Conservation (phyloP, 2,329 filamentous ascomycete genomes). For the Pseudogymnoascus destructans region DNA sequence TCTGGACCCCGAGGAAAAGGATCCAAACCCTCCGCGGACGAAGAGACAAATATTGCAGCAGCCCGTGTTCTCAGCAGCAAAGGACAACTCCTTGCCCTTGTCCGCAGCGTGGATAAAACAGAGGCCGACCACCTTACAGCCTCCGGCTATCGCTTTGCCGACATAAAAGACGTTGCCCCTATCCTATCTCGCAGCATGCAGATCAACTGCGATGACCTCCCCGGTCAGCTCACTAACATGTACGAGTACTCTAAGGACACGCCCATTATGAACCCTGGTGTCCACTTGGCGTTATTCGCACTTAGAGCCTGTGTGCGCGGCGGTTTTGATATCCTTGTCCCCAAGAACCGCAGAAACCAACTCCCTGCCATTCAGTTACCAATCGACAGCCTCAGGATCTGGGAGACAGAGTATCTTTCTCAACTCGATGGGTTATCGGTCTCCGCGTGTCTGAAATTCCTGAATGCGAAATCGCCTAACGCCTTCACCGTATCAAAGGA, state of each 20-base stretch:
- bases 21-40: conserved; percentile 23
- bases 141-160: conserved; percentile 66
- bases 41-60: conserved; percentile 28
- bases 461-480: conserved; percentile 29
- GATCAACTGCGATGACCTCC: conserved; percentile 50
- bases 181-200: conserved; percentile 63
- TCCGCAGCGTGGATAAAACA: conserved; percentile 45
- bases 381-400: conserved; percentile 37
- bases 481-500: conserved; percentile 27
- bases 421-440: conserved; percentile 36
- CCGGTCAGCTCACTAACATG: conserved; percentile 49
- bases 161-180: conserved; percentile 51
- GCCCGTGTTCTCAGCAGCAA: conserved; percentile 45
- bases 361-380: conserved; percentile 47
- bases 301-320: conserved; percentile 33
- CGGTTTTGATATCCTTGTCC: conserved; percentile 24
- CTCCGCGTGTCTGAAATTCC: conserved; percentile 28
- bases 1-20: neutral
- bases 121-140: conserved; percentile 55
- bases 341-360: conserved; percentile 36
- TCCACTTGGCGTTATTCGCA: conserved; percentile 47
- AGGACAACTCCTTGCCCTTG: conserved; percentile 71
- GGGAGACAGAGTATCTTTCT: conserved; percentile 41
- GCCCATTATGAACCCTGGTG: conserved; percentile 36
- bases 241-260: conserved; percentile 39